Evolutionary conservation across 2,329 filamentous ascomycete species (phyloP), one percentile per base, ranked within the genome.

Genomic region (Penicillium nordicum): DNA sequence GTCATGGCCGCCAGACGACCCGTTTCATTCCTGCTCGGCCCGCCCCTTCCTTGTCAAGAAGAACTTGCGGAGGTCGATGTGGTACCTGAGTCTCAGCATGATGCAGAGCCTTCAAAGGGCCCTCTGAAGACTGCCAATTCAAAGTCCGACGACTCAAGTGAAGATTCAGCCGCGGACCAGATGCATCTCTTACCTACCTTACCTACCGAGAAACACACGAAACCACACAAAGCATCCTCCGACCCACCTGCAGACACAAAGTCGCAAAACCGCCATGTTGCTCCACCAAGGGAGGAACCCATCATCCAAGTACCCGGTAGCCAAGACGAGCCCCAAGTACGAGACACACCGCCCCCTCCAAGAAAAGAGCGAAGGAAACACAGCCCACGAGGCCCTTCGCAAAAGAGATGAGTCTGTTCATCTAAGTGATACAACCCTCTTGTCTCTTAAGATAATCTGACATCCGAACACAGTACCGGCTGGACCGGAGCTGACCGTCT

Each of bases 1-100:
- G 44, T 57, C 1, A 65, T 74, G 64, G 72, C 66, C 32, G 67
- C 71, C 40, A 57, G 53, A 49, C 57, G 61, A 45, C 70, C 68
- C 1, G 60, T 74, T 32, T 72, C 65, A 16, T 73, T 69, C 56
- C 63, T 75, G 7, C 61, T 75, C 9, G 68, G 69, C 1, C 49
- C 61, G 8, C 50, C 61, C 1, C 12, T 34, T 18, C 47, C 57
- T 11, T 30, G 14, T 5, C 41, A 53, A 30, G 25, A 37, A 5
- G 40, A 54, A 5, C 32, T 23, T 29, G 14, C 51, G 11, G 38
- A 29, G 10, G 50, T 55, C 30, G 53, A 47, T 18, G 27, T 57
- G 18, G 9, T 44, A 30, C 48, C 48, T 12, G 44, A 60, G 11
- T 43, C 27, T 4, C 27, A 58, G 21, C 29, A 14, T 18, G 29